Percentiles rank a stretch among this genome's conserved stretches.
Evolutionary conservation across 164 flowering plant genomes (phyloP).

Genomic region (Buxus sempervirens): DNA sequence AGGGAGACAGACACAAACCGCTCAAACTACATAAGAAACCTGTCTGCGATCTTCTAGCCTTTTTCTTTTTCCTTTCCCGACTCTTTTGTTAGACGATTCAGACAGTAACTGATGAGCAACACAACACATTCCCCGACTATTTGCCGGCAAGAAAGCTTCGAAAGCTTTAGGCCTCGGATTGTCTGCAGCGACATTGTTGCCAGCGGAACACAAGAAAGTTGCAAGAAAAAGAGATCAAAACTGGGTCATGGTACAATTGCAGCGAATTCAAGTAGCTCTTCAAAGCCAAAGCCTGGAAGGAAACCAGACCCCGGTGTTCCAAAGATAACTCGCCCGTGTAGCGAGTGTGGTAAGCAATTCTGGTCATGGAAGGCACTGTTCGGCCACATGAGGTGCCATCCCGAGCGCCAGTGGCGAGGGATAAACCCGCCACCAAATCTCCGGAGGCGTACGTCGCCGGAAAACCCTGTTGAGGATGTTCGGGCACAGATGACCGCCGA

Average conservation of each 20-base stretch:
- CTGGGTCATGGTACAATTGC: slow-evolving; percentile 5
- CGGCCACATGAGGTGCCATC: slow-evolving; percentile 99
- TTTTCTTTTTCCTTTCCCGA: slow-evolving; percentile 1
- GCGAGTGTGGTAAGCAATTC: slow-evolving; percentile 81
- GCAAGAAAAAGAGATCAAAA: slow-evolving; percentile 49
- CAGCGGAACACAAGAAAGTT: slow-evolving; percentile 16
- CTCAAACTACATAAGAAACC: slow-evolving; percentile 18
- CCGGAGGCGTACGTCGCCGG: slow-evolving; percentile 14
- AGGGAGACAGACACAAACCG: slow-evolving; percentile 17
- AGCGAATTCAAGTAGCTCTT: slow-evolving; percentile 1
- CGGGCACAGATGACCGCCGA: slow-evolving; percentile 28
- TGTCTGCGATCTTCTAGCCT: slow-evolving; percentile 10
- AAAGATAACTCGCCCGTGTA: slow-evolving; percentile 59
- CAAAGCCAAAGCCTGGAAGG: slow-evolving; percentile 30
- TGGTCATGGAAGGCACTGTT: slow-evolving; percentile 90
- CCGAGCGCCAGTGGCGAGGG: slow-evolving; percentile 95
- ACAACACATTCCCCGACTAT: slow-evolving; percentile 1
- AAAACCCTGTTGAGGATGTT: neutral
- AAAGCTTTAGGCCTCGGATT: neutral
- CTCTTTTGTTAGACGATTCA: neutral
- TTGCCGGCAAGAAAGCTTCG: neutral
- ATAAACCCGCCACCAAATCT: slow-evolving; percentile 69
- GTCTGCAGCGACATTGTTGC: neutral
- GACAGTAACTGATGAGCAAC: slow-evolving; percentile 11
- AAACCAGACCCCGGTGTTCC: slow-evolving; percentile 56